phyloP scores from a whole-genome alignment of 257 asterid genomes.

The Echites panduratus region DNA sequence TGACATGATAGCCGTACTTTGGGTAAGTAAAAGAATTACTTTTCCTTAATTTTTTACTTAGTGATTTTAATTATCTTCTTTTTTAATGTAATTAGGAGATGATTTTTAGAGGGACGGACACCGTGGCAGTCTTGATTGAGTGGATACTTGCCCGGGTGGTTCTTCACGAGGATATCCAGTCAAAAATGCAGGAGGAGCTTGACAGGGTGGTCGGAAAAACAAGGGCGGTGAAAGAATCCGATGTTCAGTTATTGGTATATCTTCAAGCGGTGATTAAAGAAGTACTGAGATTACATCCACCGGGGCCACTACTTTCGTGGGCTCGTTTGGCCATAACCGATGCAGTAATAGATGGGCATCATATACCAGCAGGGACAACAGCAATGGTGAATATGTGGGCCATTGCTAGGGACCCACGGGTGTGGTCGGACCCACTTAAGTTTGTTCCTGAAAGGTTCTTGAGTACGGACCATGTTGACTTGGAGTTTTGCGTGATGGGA shows the following conservation, averaged over 20 bases:
- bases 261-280: slow-evolving; percentile 30
- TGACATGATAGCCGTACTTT: slow-evolving; percentile 25
- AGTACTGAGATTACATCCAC: slow-evolving; percentile 31
- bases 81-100: slow-evolving; percentile 22
- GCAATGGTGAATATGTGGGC: slow-evolving; percentile 46
- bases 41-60: not conserved
- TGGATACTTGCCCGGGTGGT: slow-evolving; percentile 30
- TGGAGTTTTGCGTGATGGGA: slow-evolving; percentile 18
- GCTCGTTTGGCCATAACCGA: slow-evolving; percentile 21
- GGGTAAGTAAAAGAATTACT: slow-evolving; percentile 18
- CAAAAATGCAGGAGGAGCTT: slow-evolving; percentile 22
- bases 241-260: slow-evolving; percentile 15
- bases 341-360: slow-evolving; percentile 13
- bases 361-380: slow-evolving; percentile 23
- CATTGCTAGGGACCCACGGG: slow-evolving; percentile 16
- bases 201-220: slow-evolving; percentile 10
- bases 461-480: not conserved
- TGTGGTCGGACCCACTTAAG: slow-evolving; percentile 24
- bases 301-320: slow-evolving; percentile 35
- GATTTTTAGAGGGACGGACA: slow-evolving; percentile 37
- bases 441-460: slow-evolving; percentile 25
- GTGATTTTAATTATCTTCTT: not conserved
- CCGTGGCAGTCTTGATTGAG: slow-evolving; percentile 28
- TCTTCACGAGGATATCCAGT: slow-evolving; percentile 22
- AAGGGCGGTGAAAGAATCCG: slow-evolving; percentile 11